Percentiles rank a stretch among this genome's conserved stretches.
phyloP scores from a whole-genome alignment of 2,329 filamentous ascomycete species.

The Fonsecaea monophora region DNA sequence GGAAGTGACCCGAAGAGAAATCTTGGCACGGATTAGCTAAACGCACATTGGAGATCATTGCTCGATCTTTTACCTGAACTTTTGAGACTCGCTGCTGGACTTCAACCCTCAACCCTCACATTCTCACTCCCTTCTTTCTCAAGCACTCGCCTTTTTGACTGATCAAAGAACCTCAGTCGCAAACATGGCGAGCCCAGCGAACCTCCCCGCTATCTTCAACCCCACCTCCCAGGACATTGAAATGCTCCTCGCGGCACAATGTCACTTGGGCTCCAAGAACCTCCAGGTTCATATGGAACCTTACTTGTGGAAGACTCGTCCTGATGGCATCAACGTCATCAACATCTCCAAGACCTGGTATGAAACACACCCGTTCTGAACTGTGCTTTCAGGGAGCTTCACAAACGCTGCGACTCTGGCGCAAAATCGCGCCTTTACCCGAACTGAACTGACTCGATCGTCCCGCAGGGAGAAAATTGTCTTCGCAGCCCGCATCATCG shows the following conservation, averaged over 20 bases:
- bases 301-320: conserved; percentile 99
- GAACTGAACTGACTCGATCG: conserved; percentile 19
- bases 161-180: conserved; percentile 58
- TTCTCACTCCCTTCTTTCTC: conserved; percentile 44
- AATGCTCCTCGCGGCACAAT: conserved; percentile 97
- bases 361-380: conserved; percentile 42
- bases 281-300: conserved; percentile 99
- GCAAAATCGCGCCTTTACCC: neutral
- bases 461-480: conserved; percentile 94
- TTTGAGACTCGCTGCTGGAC: neutral
- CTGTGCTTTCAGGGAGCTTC: conserved; percentile 2
- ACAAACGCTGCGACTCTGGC: neutral
- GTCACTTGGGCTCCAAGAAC: conserved; percentile 98
- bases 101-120: neutral
- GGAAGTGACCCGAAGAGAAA: conserved; percentile 12
- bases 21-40: conserved; percentile 20
- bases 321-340: conserved; percentile 97
- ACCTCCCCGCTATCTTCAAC: conserved; percentile 95
- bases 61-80: neutral
- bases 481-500: conserved; percentile 97
- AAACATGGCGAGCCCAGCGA: conserved; percentile 73
- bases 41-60: conserved; percentile 7
- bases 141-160: conserved; percentile 54
- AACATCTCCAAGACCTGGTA: conserved; percentile 99
- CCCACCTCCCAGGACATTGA: conserved; percentile 98